phyloP scores from a whole-genome alignment of 129 eudicot species.

The Artemisia annua region DNA sequence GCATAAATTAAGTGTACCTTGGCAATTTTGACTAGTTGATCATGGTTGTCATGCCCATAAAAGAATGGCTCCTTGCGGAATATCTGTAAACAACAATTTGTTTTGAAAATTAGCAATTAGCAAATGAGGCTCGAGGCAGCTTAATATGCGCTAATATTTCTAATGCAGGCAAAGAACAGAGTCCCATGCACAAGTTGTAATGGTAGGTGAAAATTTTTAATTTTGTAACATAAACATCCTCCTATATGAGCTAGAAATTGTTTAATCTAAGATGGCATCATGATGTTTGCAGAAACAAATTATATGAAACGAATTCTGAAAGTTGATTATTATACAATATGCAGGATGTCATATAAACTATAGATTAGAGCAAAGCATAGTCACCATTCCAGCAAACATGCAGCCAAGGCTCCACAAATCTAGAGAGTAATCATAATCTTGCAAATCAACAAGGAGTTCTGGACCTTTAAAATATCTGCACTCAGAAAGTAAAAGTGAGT shows the following conservation, averaged over 20 bases:
- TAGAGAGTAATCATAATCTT: conserved; percentile 80
- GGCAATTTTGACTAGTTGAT: conserved; percentile 77
- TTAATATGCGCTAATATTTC: too few relatives aligned
- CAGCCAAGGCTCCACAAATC: conserved; percentile 95
- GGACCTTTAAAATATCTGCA: conserved; percentile 89
- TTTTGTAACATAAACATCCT: neutral
- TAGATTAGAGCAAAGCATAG: neutral
- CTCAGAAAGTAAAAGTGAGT: conserved; percentile 11
- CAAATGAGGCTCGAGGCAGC: neutral
- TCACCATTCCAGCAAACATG: conserved; percentile 95
- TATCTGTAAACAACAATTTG: conserved; percentile 46
- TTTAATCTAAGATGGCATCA: neutral
- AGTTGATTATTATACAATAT: neutral
- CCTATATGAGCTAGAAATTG: neutral
- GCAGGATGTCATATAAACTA: neutral
- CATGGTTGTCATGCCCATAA: conserved; percentile 79
- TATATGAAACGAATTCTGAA: neutral
- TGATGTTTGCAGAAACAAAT: neutral
- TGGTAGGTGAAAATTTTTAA: neutral
- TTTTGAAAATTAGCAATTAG: conserved; percentile 18
- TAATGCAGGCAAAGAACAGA: conserved; percentile 16
- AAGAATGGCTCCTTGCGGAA: conserved; percentile 85
- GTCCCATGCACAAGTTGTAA: conserved; percentile 3
- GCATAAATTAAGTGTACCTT: conserved; percentile 43
- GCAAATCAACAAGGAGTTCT: conserved; percentile 81